Conservation (phyloP, 116 monocot species). For the Zostera marina region DNA sequence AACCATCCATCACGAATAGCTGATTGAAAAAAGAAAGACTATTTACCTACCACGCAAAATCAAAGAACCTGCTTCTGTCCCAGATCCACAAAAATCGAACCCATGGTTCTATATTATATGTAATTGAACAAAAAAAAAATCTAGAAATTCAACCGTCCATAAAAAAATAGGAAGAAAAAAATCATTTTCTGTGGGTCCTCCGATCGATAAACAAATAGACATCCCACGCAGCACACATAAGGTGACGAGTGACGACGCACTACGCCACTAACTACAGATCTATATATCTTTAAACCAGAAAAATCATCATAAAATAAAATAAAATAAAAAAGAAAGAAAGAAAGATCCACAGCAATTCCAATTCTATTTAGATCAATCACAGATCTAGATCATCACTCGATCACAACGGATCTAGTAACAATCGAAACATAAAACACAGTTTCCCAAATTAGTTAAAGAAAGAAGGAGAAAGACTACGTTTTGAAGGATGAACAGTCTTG, state of each 20-base stretch:
- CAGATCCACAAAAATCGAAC: slow-evolving; percentile 3
- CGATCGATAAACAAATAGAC: neutral
- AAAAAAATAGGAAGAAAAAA: neutral
- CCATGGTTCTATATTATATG: neutral
- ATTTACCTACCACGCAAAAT: slow-evolving; percentile 4
- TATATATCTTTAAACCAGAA: no score
- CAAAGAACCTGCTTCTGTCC: neutral
- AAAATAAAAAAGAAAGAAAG: no score
- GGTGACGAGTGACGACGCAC: no score
- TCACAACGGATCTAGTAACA: no score
- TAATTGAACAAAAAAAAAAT: neutral
- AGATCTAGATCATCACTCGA: no score
- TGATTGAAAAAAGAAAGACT: neutral
- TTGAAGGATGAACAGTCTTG: slow-evolving; percentile 6
- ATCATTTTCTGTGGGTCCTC: no score
- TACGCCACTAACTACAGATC: no score
- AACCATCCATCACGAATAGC: neutral
- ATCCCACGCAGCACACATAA: neutral
- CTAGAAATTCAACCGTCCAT: neutral
- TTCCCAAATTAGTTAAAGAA: neutral
- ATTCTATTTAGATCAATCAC: no score
- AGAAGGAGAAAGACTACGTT: slow-evolving; percentile 14
- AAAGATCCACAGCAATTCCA: no score
- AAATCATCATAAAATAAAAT: no score
- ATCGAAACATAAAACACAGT: neutral